Percentiles rank a stretch among this genome's conserved stretches.
phyloP scores from a whole-genome alignment of 139 green algal genomes.

The Chlorella sorokiniana region DNA sequence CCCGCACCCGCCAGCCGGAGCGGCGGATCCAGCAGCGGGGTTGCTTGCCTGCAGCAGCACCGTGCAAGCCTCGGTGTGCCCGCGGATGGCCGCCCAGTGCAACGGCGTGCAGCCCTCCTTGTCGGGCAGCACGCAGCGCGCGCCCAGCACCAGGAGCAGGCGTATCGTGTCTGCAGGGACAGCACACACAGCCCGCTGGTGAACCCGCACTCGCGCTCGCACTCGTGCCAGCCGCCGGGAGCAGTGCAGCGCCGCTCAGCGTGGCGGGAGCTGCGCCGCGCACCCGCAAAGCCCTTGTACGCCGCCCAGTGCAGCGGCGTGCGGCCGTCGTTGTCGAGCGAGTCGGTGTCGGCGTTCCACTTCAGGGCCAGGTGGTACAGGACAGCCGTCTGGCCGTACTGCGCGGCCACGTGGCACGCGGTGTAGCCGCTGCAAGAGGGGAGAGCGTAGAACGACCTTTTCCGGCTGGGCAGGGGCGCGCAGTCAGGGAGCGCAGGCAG shows the following conservation, averaged over 20 bases:
- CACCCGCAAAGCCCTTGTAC: slow-evolving; percentile 86
- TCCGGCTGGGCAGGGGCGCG: neutral
- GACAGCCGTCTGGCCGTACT: slow-evolving; percentile 95
- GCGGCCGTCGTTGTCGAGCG: slow-evolving; percentile 66
- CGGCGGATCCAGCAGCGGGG: neutral
- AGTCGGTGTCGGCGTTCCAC: slow-evolving; percentile 86
- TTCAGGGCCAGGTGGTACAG: slow-evolving; percentile 89
- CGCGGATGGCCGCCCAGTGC: slow-evolving; percentile 96
- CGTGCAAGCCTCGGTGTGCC: slow-evolving; percentile 88
- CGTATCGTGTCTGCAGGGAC: slow-evolving; percentile 74
- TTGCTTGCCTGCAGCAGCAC: slow-evolving; percentile 83
- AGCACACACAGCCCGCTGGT: too few relatives aligned
- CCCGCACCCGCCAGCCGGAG: neutral
- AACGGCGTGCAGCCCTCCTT: slow-evolving; percentile 93
- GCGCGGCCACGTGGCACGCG: slow-evolving; percentile 83
- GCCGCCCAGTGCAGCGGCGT: slow-evolving; percentile 81
- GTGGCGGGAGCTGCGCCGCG: too few relatives aligned
- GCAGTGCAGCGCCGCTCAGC: too few relatives aligned
- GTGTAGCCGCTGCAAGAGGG: slow-evolving; percentile 80
- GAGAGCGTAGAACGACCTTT: too few relatives aligned
- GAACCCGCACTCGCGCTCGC: too few relatives aligned
- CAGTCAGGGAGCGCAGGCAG: too few relatives aligned
- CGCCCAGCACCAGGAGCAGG: slow-evolving; percentile 91
- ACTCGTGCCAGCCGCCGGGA: too few relatives aligned
- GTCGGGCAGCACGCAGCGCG: slow-evolving; percentile 60